Evolutionary conservation across 371 early-diverging fungal genomes (phyloP), one percentile per base, ranked within the genome.

Genomic region (Mortierella sp.): DNA sequence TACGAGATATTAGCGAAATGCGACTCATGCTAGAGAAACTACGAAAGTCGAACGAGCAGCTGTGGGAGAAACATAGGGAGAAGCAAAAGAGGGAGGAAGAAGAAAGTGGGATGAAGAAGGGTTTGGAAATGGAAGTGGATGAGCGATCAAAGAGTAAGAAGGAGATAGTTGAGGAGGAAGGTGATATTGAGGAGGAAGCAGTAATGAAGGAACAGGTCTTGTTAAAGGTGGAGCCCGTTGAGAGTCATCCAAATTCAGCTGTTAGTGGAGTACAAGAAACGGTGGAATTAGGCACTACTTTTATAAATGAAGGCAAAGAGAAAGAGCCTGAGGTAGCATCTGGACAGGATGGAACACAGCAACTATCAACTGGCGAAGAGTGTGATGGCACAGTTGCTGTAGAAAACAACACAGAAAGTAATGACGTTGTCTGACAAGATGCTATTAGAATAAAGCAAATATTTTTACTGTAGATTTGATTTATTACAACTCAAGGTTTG

Each of bases 1-100:
- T 80, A 72, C 67, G 50, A 7, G 75, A 74, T 43, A 74, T 74
- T 61, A 72, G 74, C 36, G 67, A 74, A 52, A 74, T 80, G 75
- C 63, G 55, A 45, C 43, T 38, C 19, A 64, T 58, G 13, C 58
- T 80, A 28, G 69, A 47, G 33, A 61, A 55, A n/a, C 33, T 80
- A 22, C 66, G 72, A 9, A 57, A 52, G n/a, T 70, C 67, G 19
- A 80, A 80, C 24, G 52, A 65, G n/a, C 57, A 64, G 36, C 24
- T 80, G 43, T 47, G 22, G 22, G 70, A 74, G 24, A 50, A 52
- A 43, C 67, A 52, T 32, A 58, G 58, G 24, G 47, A 33, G 21
- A 63, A 61, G 58, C 68, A 70, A 50, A 58, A 41, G 24, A 69
- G 66, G 62, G 62, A 70, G 19, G 59, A 33, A 11, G 58, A 43